Conservation (phyloP, 2,329 filamentous ascomycete genomes). For the Stachybotrys chartarum region DNA sequence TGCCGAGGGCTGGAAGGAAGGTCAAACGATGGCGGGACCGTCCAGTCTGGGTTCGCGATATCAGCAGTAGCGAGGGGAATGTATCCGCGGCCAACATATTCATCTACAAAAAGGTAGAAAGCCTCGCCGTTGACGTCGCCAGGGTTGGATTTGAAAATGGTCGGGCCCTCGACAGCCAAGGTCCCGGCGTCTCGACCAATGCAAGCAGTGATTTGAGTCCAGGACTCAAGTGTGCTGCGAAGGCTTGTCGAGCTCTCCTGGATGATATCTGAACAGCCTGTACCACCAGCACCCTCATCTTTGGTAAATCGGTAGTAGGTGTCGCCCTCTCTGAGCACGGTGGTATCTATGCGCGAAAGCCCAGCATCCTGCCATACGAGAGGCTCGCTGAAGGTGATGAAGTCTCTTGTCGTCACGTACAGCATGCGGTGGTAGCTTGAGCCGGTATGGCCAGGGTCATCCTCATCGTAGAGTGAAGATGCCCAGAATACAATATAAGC, state of each 20-base stretch:
- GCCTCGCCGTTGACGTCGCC: constrained; percentile 42
- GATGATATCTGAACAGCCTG: constrained; percentile 47
- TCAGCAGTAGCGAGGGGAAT: constrained; percentile 44
- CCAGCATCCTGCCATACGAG: constrained; percentile 45
- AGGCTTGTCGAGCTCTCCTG: constrained; percentile 39
- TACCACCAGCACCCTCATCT: constrained; percentile 40
- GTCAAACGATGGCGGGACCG: constrained; percentile 34
- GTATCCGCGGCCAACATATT: constrained; percentile 43
- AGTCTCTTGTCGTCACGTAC: constrained; percentile 42
- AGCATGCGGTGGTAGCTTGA: constrained; percentile 45
- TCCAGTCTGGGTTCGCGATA: constrained; percentile 41
- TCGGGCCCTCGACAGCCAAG: constrained; percentile 42
- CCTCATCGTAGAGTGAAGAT: constrained; percentile 31
- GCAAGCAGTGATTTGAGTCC: constrained; percentile 37
- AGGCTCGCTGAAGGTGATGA: constrained; percentile 39
- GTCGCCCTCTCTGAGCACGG: constrained; percentile 33
- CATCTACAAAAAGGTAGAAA: constrained; percentile 49
- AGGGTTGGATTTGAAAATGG: constrained; percentile 42
- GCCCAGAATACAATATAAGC: constrained; percentile 40
- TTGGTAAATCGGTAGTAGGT: constrained; percentile 48
- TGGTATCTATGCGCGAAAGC: constrained; percentile 44
- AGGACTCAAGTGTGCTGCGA: constrained; percentile 30
- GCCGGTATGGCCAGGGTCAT: constrained; percentile 32
- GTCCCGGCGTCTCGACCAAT: constrained; percentile 44
- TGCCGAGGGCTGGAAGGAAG: constrained; percentile 44